A percentile compares a stretch with the other conserved stretches of the same genome.
Evolutionary conservation across 2,329 filamentous ascomycete species (phyloP).

Genomic region (Penicillium psychrosexuale): DNA sequence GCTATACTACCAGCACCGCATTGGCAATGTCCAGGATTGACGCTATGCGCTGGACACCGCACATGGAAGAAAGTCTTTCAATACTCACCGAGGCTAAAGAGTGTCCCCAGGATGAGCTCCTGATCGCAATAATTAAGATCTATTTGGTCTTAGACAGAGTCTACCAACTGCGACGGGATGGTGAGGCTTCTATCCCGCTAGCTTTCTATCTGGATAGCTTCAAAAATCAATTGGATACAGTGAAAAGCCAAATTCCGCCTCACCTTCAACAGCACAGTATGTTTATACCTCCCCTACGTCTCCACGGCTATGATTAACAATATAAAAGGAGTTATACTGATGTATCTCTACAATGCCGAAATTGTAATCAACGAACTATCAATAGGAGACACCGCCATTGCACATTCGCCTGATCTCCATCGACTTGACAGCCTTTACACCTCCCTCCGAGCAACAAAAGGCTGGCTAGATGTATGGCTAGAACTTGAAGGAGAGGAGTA

Average conservation of each 20-base stretch:
- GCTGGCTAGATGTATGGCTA: conserved; percentile 22
- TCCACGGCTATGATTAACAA: conserved; percentile 4
- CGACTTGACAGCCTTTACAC: conserved; percentile 23
- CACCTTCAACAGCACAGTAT: conserved; percentile 22
- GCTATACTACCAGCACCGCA: conserved; percentile 30
- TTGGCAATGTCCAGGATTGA: conserved; percentile 40
- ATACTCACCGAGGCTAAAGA: conserved; percentile 48
- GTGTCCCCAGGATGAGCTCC: conserved; percentile 49
- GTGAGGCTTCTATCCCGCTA: conserved; percentile 6
- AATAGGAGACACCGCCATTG: conserved; percentile 12
- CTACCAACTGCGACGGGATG: conserved; percentile 18
- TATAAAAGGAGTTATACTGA: conserved; percentile 8
- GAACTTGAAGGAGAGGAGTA: conserved; percentile 13
- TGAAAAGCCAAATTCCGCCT: conserved; percentile 19
- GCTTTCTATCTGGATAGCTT: conserved; percentile 20
- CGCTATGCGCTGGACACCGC: conserved; percentile 55
- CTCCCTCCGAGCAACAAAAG: conserved; percentile 22
- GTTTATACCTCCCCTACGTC: neutral
- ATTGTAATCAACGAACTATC: conserved; percentile 23
- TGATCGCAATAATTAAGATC: conserved; percentile 35
- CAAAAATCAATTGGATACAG: conserved; percentile 20
- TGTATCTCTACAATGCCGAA: conserved; percentile 19
- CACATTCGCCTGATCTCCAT: conserved; percentile 21
- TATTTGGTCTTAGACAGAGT: conserved; percentile 23
- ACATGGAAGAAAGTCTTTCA: conserved; percentile 58